Evolutionary conservation across 768 basidiomycete species (phyloP).

Genomic region (Stropharia rugosoannulata): DNA sequence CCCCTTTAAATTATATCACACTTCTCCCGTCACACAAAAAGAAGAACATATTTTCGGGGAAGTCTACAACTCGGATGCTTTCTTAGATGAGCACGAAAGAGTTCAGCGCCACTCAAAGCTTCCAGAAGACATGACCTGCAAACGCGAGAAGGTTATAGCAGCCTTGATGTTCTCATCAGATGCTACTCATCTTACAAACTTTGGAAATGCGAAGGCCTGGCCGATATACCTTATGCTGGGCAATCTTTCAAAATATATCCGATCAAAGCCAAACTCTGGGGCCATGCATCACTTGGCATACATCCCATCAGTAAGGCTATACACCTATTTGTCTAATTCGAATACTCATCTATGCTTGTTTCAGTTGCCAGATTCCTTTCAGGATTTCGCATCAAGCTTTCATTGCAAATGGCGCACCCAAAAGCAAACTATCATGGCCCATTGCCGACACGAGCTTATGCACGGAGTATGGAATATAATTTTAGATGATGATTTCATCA

Average conservation of each 20-base stretch:
- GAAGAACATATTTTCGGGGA: slow-evolving; percentile 23
- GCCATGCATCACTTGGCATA: slow-evolving; percentile 41
- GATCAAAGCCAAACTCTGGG: slow-evolving; percentile 23
- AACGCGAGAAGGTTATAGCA: slow-evolving; percentile 22
- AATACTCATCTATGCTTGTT: slow-evolving; percentile 7
- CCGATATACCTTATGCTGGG: slow-evolving; percentile 39
- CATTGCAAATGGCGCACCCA: slow-evolving; percentile 14
- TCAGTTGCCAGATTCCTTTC: slow-evolving; percentile 24
- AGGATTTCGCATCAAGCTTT: slow-evolving; percentile 15
- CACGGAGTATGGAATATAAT: slow-evolving; percentile 14
- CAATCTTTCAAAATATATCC: slow-evolving; percentile 39
- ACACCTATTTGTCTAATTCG: background rate
- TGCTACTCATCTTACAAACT: slow-evolving; percentile 24
- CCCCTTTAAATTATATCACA: slow-evolving; percentile 25
- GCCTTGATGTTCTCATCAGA: slow-evolving; percentile 26
- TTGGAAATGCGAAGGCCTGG: slow-evolving; percentile 34
- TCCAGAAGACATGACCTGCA: slow-evolving; percentile 22
- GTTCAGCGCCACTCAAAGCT: slow-evolving; percentile 21
- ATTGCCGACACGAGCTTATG: slow-evolving; percentile 21
- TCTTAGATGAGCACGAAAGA: slow-evolving; percentile 23
- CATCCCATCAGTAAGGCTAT: slow-evolving; percentile 33
- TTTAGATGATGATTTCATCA: slow-evolving; percentile 15
- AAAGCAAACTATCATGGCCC: slow-evolving; percentile 11
- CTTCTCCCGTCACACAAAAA: background rate
- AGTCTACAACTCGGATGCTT: slow-evolving; percentile 30